These are phyloP conservation scores for Suhomyces taliae DNA, from an alignment of 1,139 yeast genomes.

Conservation along the genomic window DNA sequence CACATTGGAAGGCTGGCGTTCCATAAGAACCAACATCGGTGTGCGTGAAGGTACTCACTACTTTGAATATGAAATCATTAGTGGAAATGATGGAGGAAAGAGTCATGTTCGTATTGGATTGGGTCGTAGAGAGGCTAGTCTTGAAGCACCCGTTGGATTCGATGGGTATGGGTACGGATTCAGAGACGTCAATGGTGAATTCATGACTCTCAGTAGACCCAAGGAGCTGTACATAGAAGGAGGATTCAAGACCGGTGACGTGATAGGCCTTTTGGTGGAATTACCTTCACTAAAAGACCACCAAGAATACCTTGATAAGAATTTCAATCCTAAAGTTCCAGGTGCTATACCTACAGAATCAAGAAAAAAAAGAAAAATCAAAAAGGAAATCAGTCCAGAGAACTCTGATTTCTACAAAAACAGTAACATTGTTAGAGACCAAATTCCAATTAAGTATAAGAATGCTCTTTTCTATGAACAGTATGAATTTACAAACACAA, in stretches of 20 bases:
- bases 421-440: constrained; percentile 64
- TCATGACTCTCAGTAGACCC: constrained; percentile 74
- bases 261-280: constrained; percentile 73
- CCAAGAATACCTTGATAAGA: constrained; percentile 25
- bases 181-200: constrained; percentile 79
- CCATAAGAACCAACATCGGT: constrained; percentile 72
- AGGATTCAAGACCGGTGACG: constrained; percentile 74
- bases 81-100: constrained; percentile 35
- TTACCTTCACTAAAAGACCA: constrained; percentile 59
- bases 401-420: constrained; percentile 23
- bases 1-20: constrained; percentile 75
- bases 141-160: constrained; percentile 95
- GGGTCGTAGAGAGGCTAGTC: constrained; percentile 79
- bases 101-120: constrained; percentile 81
- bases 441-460: constrained; percentile 83
- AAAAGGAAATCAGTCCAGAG: constrained; percentile 17
- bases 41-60: constrained; percentile 79
- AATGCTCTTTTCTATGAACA: constrained; percentile 81
- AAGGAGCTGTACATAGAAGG: constrained; percentile 37
- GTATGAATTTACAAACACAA: constrained; percentile 77
- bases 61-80: constrained; percentile 66
- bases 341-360: constrained; percentile 9
- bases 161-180: constrained; percentile 94
- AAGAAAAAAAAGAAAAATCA: constrained; percentile 20
- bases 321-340: constrained; percentile 17